Evolutionary conservation across 2,329 filamentous ascomycete species (phyloP).

Genomic region (Ceratocystis cubensis): DNA sequence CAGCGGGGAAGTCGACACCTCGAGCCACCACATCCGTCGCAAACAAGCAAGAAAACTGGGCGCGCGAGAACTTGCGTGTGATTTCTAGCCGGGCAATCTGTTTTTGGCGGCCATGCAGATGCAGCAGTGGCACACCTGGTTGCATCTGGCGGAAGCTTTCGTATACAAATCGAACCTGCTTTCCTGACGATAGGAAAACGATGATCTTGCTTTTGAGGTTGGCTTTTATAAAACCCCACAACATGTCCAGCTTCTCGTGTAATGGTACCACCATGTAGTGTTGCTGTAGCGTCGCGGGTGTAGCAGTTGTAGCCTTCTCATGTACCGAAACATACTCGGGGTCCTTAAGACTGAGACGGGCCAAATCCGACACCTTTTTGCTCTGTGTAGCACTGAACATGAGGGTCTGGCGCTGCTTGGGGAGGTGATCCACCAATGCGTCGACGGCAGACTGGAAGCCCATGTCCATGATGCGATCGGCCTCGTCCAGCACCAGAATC

Average conservation of each 20-base stretch:
- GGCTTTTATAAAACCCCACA: slow-evolving; percentile 84
- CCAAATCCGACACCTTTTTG: slow-evolving; percentile 83
- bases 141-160: slow-evolving; percentile 87
- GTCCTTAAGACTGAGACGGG: slow-evolving; percentile 72
- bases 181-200: slow-evolving; percentile 88
- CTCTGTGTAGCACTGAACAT: slow-evolving; percentile 96
- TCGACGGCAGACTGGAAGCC: slow-evolving; percentile 85
- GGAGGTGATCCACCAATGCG: slow-evolving; percentile 83
- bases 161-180: slow-evolving; percentile 92
- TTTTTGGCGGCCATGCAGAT: slow-evolving; percentile 89
- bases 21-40: slow-evolving; percentile 91
- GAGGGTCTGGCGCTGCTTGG: slow-evolving; percentile 73
- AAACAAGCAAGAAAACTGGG: slow-evolving; percentile 79
- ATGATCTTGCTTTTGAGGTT: slow-evolving; percentile 91
- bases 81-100: slow-evolving; percentile 80
- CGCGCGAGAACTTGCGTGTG: slow-evolving; percentile 65
- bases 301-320: slow-evolving; percentile 65
- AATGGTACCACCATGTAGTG: slow-evolving; percentile 81
- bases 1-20: slow-evolving; percentile 88
- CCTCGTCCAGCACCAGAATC: slow-evolving; percentile 88
- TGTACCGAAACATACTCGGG: slow-evolving; percentile 95
- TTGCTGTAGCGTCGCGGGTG: slow-evolving; percentile 73
- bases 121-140: slow-evolving; percentile 82
- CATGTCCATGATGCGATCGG: slow-evolving; percentile 95
- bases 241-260: slow-evolving; percentile 75